Evolutionary conservation across 192 early-diverging fungal genomes (phyloP), one percentile per base, ranked within the genome.

Genomic region (Ambispora gerdemannii): DNA sequence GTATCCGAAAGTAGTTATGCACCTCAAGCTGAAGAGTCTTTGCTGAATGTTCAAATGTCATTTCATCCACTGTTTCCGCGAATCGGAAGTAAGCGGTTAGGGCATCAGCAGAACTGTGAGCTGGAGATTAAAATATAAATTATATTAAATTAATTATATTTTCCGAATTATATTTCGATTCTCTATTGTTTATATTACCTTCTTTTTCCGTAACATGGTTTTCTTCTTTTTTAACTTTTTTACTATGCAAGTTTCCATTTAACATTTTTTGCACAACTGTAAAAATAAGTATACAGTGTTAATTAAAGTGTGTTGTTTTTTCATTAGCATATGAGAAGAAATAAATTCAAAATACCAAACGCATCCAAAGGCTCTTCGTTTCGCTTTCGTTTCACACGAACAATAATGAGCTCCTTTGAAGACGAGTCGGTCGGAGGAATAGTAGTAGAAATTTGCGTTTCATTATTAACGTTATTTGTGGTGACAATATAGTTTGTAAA

Each of bases 331-430:
- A 47, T 30, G 47, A n/a, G 19, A 19, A 27, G 6, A 64, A 64
- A 22, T 33, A 33, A 25, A 31, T 22, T 70, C 72, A 49, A 38
- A 27, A 65, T 82, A 87, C 86, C 71, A 31, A 91, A 78, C 0
- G 88, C 88, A 30, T 90, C 89, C 3, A 90, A 74, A 8, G 90
- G 90, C 66, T 91, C 88, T 49, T 90, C 89, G 58, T 74, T 80
- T 33, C 90, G 84, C 66, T 87, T 90, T n/a, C 90, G 85, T 74
- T 91, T 91, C 69, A 91, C 86, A 4, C 90, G 82, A n/a, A 91
- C 75, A 35, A 91, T 86, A 8, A 43, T 15, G 15, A 43, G 38
- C 6, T 43, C 38, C 15, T 15, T 43, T 43, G 38, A 43, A 43
- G 38, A 6, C 38, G 38, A 15, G 7, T 43, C 38, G 15, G 38